Evolutionary conservation across 169 alveolate species (phyloP), one percentile per base, ranked within the genome.

Genomic region (Perkinsus olseni): DNA sequence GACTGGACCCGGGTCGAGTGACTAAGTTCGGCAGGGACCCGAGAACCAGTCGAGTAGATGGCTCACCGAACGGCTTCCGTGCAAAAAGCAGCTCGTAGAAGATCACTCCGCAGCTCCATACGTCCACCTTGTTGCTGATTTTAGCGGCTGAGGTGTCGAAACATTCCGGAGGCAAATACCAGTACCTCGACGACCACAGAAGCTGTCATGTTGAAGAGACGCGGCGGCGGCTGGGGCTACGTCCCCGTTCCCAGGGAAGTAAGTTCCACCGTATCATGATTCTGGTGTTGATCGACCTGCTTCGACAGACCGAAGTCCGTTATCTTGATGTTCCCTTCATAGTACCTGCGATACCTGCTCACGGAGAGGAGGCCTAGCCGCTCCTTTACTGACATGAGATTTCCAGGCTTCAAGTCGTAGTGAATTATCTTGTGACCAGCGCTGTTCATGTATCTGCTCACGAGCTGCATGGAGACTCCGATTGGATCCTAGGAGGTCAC

Each of bases 141-240:
- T 94, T 91, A 6, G 97, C 95, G 39, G 96, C 97, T 39, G 94
- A 48, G 4, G 39, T 94, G 91, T 94, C 96, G 82, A 97, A 97
- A 92, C 98, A 97, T 92, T 97, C 99, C 20, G 98, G 98, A 38
- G 99, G 98, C 74, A 96, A 96, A 94, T 97, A 97, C 98, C 98
- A 97, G 93, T 97, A 97, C 28, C 82, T 62, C 31, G 10, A 21
- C 31, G 34, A 21, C 82, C 17, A n/a, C n/a, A n/a, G n/a, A n/a
- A n/a, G n/a, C n/a, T n/a, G n/a, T n/a, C n/a, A n/a, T n/a, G n/a
- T n/a, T n/a, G n/a, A n/a, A n/a, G n/a, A n/a, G n/a, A n/a, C n/a
- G n/a, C n/a, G n/a, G n/a, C n/a, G n/a, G n/a, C n/a, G n/a, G n/a
- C n/a, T n/a, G n/a, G 1, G 37, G 31, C 82, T 62, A 62, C 21